Evolutionary conservation across 1,284 basidiomycete species (phyloP), one percentile per base, ranked within the genome.

Genomic region (Porogramme epimiltina): DNA sequence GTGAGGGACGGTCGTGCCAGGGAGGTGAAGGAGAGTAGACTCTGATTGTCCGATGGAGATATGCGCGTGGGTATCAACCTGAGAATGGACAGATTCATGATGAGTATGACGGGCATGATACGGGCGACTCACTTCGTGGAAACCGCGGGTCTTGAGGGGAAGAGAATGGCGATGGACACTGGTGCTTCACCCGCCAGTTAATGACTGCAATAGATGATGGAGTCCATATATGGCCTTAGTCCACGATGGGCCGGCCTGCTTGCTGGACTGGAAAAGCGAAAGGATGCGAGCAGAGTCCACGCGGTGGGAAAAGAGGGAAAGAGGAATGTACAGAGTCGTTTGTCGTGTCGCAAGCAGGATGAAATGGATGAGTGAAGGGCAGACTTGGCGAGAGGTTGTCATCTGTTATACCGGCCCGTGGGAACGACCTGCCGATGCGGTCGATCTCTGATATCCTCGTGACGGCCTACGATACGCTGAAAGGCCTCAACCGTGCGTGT

Each of bases 171-270:
- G 33, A 41, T 26, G 39, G 34, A 37, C 16, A n/a, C 34, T 37
- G 16, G n/a, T 18, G 34, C 34, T 37, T 33, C 33, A 47, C 39
- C 42, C 54, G 57, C 54, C 54, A 56, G 51, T 51, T 49, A 56
- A 51, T 47, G n/a, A 31, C 33, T 52, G 49, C 51, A 54, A 55
- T 49, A 54, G 34, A 47, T 52, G 33, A 50, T 40, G 54, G 51
- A 49, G 48, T 42, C 54, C 54, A 53, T 49, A 59, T 51, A 53
- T 47, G 49, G 57, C n/a, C 52, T 18, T 23, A 24, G 19, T 31
- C 41, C 51, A 28, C 37, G 45, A 51, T 47, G 20, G 38, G 48
- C 44, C 52, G 38, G 43, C 46, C 36, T 19, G 20, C 18, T 23
- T 20, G 23, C n/a, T 6, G 13, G 28, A 31, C 6, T 8, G 28